These are phyloP conservation scores for Rhodofomes roseus DNA, from an alignment of 1,284 basidiomycete genomes.

Conservation along the genomic window DNA sequence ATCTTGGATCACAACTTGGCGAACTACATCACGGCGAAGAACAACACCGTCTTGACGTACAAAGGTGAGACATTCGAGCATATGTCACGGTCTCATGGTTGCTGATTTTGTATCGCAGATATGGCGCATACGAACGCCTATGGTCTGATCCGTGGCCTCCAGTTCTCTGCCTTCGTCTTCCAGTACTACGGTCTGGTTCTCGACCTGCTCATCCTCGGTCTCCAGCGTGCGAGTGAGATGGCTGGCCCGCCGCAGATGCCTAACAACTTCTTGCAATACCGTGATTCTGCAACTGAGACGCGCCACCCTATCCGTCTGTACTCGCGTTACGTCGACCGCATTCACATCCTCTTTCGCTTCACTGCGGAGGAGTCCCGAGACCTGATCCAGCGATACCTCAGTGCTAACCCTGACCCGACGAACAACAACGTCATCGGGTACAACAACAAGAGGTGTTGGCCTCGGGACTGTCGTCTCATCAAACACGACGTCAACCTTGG, in stretches of 20 bases:
- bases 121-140: slow-evolving; percentile 93
- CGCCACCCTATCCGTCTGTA: slow-evolving; percentile 94
- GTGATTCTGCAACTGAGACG: slow-evolving; percentile 90
- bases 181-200: slow-evolving; percentile 93
- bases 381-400: slow-evolving; percentile 96
- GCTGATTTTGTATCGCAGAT: slow-evolving; percentile 39
- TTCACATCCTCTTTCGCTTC: slow-evolving; percentile 97
- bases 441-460: slow-evolving; percentile 99
- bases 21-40: slow-evolving; percentile 97
- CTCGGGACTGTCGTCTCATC: slow-evolving; percentile 97
- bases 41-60: slow-evolving; percentile 92
- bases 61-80: slow-evolving; percentile 54
- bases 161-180: slow-evolving; percentile 97
- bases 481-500: slow-evolving; percentile 99
- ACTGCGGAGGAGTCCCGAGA: slow-evolving; percentile 97
- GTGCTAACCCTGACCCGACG: slow-evolving; percentile 96
- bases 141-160: slow-evolving; percentile 91
- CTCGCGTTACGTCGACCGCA: slow-evolving; percentile 89
- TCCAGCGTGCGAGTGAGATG: slow-evolving; percentile 95
- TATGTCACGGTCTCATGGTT: neutral
- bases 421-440: slow-evolving; percentile 99
- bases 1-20: slow-evolving; percentile 97
- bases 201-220: slow-evolving; percentile 89
- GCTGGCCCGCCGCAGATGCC: slow-evolving; percentile 93
- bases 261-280: slow-evolving; percentile 95